A percentile compares a stretch with the other conserved stretches of the same genome.
These are phyloP conservation scores for Lathyrus tuberosus DNA, from an alignment of 306 rosid genomes.

Conservation along the genomic window DNA sequence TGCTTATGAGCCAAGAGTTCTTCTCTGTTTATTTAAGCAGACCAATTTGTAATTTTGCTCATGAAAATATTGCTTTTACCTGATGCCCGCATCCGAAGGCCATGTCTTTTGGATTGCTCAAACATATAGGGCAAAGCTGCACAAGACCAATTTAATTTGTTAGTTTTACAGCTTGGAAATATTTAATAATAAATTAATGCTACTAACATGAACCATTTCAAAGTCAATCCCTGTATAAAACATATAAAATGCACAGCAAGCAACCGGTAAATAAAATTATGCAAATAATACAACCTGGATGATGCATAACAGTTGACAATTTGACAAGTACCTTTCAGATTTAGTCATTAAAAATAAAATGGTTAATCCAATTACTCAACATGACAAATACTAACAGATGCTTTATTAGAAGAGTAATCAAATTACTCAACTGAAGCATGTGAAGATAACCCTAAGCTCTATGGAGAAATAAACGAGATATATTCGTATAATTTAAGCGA, in stretches of 20 bases:
- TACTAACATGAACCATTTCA: constrained; percentile 23
- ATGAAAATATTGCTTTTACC: constrained; percentile 48
- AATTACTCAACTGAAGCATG: constrained; percentile 28
- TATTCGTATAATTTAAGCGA: constrained; percentile 12
- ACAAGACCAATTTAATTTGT: constrained; percentile 36
- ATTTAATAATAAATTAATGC: constrained; percentile 3
- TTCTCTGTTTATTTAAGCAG: not conserved
- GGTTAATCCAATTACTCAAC: constrained; percentile 15
- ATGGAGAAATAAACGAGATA: not conserved
- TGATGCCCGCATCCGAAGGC: constrained; percentile 99
- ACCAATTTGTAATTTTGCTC: not conserved
- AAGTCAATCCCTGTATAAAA: constrained; percentile 1
- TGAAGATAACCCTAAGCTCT: constrained; percentile 16
- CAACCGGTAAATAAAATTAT: not conserved
- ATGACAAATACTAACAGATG: not conserved
- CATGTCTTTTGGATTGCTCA: constrained; percentile 78
- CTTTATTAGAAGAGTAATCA: not conserved
- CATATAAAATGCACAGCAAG: constrained; percentile 11
- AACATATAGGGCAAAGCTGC: constrained; percentile 92
- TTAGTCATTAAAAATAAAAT: constrained; percentile 1
- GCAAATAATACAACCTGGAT: constrained; percentile 30
- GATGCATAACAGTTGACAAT: constrained; percentile 7
- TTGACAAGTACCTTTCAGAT: constrained; percentile 8
- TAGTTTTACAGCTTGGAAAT: constrained; percentile 4
- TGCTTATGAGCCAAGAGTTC: not conserved